These are phyloP conservation scores for Trichoderma koningii DNA, from an alignment of 2,329 filamentous ascomycete genomes.

Conservation along the genomic window DNA sequence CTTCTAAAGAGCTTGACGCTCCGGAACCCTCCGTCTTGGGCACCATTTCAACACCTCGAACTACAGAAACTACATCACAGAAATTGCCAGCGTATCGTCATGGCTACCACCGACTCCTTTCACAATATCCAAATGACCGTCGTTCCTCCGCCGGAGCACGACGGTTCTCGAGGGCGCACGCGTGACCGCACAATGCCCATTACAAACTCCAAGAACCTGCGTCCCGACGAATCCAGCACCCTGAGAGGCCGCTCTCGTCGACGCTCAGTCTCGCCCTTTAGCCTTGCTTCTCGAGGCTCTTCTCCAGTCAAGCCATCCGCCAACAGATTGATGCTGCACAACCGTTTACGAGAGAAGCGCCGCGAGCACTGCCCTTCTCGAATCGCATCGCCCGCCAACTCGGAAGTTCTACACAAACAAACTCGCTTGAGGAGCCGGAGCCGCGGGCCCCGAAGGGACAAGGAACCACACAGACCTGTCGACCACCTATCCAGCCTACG, in stretches of 20 bases:
- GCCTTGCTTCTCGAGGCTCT: constrained; percentile 38
- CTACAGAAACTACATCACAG: too few species aligned
- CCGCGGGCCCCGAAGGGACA: constrained; percentile 39
- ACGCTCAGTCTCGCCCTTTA: constrained; percentile 43
- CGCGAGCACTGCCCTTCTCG: constrained; percentile 50
- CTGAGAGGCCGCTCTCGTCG: constrained; percentile 46
- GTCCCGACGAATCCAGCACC: constrained; percentile 47
- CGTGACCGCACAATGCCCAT: constrained; percentile 44
- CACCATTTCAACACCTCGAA: neutral
- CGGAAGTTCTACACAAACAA: constrained; percentile 40
- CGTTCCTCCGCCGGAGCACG: constrained; percentile 35
- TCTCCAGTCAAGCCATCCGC: constrained; percentile 46
- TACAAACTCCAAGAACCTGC: constrained; percentile 39
- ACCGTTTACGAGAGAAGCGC: constrained; percentile 44
- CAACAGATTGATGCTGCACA: constrained; percentile 46
- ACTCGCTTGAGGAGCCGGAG: constrained; percentile 45
- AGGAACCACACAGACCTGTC: constrained; percentile 35
- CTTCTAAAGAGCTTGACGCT: constrained; percentile 11
- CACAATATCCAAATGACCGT: constrained; percentile 33
- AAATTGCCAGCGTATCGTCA: neutral
- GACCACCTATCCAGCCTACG: constrained; percentile 40
- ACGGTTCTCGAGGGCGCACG: constrained; percentile 43
- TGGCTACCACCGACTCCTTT: constrained; percentile 30
- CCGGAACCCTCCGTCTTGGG: neutral
- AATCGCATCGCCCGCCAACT: constrained; percentile 41